These are phyloP conservation scores for Coemansia sp. DNA, from an alignment of 192 early-diverging fungal genomes.

Conservation along the genomic window DNA sequence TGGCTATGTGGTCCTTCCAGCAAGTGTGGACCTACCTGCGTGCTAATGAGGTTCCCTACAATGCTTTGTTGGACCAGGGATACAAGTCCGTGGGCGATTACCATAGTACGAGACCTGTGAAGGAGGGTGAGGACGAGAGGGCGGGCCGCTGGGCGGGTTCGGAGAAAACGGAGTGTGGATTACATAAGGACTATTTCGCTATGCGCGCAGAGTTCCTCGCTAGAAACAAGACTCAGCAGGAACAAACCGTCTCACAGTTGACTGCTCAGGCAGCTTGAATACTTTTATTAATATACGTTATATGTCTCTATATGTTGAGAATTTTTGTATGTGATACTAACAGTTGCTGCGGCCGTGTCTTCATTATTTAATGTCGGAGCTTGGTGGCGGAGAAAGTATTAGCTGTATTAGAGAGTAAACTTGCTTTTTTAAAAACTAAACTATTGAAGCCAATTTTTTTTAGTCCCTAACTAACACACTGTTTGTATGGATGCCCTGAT, in stretches of 20 bases:
- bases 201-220: conserved; percentile 80
- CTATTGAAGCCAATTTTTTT: neutral
- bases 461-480: neutral
- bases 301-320: neutral
- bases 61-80: conserved; percentile 81
- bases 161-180: conserved; percentile 90
- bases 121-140: conserved; percentile 72
- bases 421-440: no score
- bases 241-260: neutral
- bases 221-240: conserved; percentile 70
- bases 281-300: neutral
- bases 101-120: conserved; percentile 80
- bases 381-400: neutral
- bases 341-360: no score
- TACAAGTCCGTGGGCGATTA: conserved; percentile 93
- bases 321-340: neutral
- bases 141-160: conserved; percentile 86
- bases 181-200: conserved; percentile 97
- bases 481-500: neutral
- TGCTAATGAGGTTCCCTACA: conserved; percentile 88
- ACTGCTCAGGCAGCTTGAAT: neutral
- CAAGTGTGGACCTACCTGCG: conserved; percentile 84
- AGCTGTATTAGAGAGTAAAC: neutral
- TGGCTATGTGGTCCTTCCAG: conserved; percentile 89
- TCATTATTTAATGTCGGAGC: no score